Conservation (phyloP, 148 eudicot genomes). For the Spergularia marina region DNA sequence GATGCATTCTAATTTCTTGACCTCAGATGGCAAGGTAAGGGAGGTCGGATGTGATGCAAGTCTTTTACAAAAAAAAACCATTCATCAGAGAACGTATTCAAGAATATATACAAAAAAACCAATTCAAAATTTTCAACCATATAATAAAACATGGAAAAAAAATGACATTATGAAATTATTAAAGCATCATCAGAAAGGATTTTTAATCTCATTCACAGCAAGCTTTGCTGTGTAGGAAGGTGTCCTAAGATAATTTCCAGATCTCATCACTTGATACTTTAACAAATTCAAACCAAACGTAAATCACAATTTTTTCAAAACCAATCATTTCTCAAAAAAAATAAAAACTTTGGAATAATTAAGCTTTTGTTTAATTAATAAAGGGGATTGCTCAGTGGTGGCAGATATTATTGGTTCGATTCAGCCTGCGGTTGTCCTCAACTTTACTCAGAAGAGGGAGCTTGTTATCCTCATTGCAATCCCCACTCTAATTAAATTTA, state of each 20-base stretch:
- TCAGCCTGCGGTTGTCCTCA: slow-evolving; percentile 45
- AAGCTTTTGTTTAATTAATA: not conserved
- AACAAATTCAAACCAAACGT: not conserved
- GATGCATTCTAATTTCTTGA: too few species aligned
- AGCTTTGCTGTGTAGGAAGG: slow-evolving; percentile 32
- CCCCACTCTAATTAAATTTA: slow-evolving; percentile 1
- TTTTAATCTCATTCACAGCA: slow-evolving; percentile 37
- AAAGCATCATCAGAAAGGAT: slow-evolving; percentile 32
- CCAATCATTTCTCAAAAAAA: not conserved
- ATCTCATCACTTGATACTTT: slow-evolving; percentile 25
- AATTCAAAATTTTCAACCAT: too few species aligned
- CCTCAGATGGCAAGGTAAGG: too few species aligned
- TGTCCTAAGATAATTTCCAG: slow-evolving; percentile 36
- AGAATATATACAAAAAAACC: too few species aligned
- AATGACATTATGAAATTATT: not conserved
- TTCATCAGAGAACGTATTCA: too few species aligned
- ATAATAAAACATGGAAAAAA: not conserved
- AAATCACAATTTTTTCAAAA: not conserved
- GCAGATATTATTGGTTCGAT: slow-evolving; percentile 40
- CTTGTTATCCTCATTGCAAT: slow-evolving; percentile 42
- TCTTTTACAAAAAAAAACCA: too few species aligned
- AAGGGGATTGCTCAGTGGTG: slow-evolving; percentile 37
- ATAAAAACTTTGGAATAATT: not conserved
- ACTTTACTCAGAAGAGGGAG: slow-evolving; percentile 43
- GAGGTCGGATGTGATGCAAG: too few species aligned